Conservation (phyloP, 495 filamentous ascomycete genomes). For the Penicillium fimorum region DNA sequence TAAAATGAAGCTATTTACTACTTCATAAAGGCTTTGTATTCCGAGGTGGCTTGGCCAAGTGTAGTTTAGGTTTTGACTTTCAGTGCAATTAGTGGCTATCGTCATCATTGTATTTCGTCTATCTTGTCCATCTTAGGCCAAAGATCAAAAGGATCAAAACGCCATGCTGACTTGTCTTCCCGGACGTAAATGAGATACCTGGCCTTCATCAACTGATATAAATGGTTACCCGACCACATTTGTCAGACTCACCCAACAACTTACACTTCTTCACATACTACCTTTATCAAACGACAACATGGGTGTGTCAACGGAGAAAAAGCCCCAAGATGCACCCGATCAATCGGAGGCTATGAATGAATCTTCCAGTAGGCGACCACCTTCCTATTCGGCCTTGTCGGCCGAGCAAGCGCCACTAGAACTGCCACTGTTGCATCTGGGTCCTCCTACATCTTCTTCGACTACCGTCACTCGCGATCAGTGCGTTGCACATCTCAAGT, state of each 20-base stretch:
- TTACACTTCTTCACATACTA: neutral
- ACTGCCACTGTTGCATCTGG: constrained; percentile 21
- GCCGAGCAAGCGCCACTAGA: constrained; percentile 9
- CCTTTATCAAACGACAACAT: constrained; percentile 13
- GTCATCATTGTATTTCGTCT: neutral
- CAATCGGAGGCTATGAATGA: neutral
- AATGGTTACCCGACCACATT: neutral
- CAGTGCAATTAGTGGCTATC: neutral
- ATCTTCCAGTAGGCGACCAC: constrained; percentile 15
- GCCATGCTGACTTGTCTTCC: neutral
- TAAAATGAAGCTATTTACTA: neutral
- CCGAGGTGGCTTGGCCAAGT: neutral
- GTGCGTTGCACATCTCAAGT: constrained; percentile 76
- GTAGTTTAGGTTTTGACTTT: neutral
- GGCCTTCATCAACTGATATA: neutral
- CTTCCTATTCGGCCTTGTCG: constrained; percentile 18
- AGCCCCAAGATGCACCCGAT: constrained; percentile 15
- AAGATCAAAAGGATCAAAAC: neutral
- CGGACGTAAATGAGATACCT: neutral
- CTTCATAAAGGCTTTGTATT: neutral
- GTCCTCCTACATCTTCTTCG: neutral
- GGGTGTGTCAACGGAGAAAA: constrained; percentile 16
- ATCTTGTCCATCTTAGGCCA: neutral
- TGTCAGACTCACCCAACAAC: neutral
- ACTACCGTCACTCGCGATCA: constrained; percentile 19